Base-by-base conservation (phyloP, 2,329 filamentous ascomycete species). In the Lizonia empirigonia region DNA sequence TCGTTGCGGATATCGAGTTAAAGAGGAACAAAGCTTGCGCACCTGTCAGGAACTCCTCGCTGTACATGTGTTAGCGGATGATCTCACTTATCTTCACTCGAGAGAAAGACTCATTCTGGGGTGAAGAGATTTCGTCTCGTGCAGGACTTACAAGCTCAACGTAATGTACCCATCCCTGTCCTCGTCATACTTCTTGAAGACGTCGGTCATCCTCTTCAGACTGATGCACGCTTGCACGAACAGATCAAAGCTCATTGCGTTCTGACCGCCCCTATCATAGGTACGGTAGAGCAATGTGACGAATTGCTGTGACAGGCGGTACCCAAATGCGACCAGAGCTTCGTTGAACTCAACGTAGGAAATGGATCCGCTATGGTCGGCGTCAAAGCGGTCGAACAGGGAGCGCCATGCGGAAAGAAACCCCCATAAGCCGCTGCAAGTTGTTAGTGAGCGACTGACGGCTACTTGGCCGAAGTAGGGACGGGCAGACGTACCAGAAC, bases 171-270 rank as follows among this genome's bases (percentile, higher is more conserved):
- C 94, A 75, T 97, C 94, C 33, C 94, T 85, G 74, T 99, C 94
- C 67, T 96, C 90, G 64, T 99, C 94, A 73, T 97, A 99, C 76
- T 92, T 93, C 82, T 99, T 99, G 74, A 99, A 99, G 22, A 96
- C 91, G 74, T 99, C 94, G 53, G 94, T 99, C 93, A 99, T 97
- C 64, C 94, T 84, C 83, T 97, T 97, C 67, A 99, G 80, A 64
- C 86, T 91, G 70, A 99, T 97, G 74, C 94, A 97, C 44, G 91
- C 91, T 80, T 99, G 94, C 55, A 99, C 94, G 68, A 99, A 99
- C 42, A 99, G 76, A 77, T 99, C 94, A 69, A 99, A 99, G 54
- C 63, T 74, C 61, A 77, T 72, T 51, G 69, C 78, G 57, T 91
- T 73, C 45, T 68, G 63, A 29, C 68, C 68, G 13, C 70, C 64